These are phyloP conservation scores for Metschnikowia matae DNA, from an alignment of 805 yeast species.

Conservation along the genomic window DNA sequence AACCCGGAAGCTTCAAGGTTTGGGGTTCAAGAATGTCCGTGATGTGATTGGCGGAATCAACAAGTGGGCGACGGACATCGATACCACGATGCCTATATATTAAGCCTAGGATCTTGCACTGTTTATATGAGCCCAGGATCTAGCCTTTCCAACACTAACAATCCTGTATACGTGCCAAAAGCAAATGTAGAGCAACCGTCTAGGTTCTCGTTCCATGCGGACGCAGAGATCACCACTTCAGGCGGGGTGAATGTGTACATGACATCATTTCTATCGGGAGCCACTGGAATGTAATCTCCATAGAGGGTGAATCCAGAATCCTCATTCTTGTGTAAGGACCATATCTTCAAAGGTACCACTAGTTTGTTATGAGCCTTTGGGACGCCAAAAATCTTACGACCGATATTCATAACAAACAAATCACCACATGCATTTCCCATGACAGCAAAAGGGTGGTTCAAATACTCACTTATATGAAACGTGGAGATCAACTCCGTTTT, in stretches of 20 bases:
- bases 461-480: conserved; percentile 25
- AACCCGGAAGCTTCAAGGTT: conserved; percentile 47
- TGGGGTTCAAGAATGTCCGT: conserved; percentile 46
- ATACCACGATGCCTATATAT: conserved; percentile 28
- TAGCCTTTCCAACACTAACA: conserved; percentile 43
- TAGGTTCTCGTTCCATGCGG: conserved; percentile 56
- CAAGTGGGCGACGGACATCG: conserved; percentile 61
- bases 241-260: conserved; percentile 42
- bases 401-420: conserved; percentile 31
- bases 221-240: conserved; percentile 44
- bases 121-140: conserved; percentile 18
- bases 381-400: conserved; percentile 35
- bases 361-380: conserved; percentile 34
- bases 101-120: neutral
- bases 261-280: conserved; percentile 27
- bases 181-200: conserved; percentile 46
- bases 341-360: conserved; percentile 38
- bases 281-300: conserved; percentile 27
- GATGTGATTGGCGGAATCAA: conserved; percentile 79
- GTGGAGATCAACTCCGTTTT: conserved; percentile 30
- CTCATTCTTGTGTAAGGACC: conserved; percentile 23
- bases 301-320: conserved; percentile 16
- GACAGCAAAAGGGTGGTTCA: conserved; percentile 37
- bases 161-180: conserved; percentile 49
- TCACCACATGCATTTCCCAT: conserved; percentile 36